Percentiles rank a stretch among this genome's conserved stretches.
phyloP scores from a whole-genome alignment of 352 stramenopile genomes.

The Phytopythium boreale region DNA sequence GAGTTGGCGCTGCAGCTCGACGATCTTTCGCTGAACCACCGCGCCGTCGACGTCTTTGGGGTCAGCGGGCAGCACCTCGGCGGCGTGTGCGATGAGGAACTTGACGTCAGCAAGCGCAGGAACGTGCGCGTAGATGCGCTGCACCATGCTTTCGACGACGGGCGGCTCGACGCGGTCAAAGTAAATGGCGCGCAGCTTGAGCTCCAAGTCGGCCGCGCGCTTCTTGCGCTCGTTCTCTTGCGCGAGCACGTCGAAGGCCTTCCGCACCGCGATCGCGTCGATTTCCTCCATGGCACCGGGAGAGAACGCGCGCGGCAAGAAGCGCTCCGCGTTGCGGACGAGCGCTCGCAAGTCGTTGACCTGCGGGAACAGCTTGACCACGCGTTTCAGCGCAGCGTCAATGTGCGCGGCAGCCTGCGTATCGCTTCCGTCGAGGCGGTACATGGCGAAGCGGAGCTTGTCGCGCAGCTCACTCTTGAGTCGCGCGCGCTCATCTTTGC shows the following conservation, averaged over 20 bases:
- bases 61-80: conserved; percentile 63
- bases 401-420: conserved; percentile 16
- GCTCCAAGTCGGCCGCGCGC: conserved; percentile 78
- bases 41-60: conserved; percentile 62
- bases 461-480: conserved; percentile 61
- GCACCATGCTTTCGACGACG: conserved; percentile 74
- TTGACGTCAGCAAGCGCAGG: conserved; percentile 69
- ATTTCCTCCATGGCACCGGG: conserved; percentile 15
- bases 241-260: conserved; percentile 37
- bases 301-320: conserved; percentile 68
- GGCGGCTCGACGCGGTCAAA: conserved; percentile 86
- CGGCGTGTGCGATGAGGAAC: conserved; percentile 77
- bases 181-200: conserved; percentile 89
- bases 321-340: conserved; percentile 75
- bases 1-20: conserved; percentile 66
- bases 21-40: conserved; percentile 48
- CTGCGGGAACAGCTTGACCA: conserved; percentile 61
- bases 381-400: conserved; percentile 35
- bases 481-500: conserved; percentile 58
- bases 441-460: conserved; percentile 51
- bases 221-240: conserved; percentile 72
- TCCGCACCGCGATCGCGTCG: background rate
- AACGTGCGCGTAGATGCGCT: conserved; percentile 79
- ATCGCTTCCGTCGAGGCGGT: conserved; percentile 50
- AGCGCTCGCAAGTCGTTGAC: conserved; percentile 73